These are phyloP conservation scores for Dalbergia cochinchinensis DNA, from an alignment of 306 rosid genomes.

Conservation along the genomic window DNA sequence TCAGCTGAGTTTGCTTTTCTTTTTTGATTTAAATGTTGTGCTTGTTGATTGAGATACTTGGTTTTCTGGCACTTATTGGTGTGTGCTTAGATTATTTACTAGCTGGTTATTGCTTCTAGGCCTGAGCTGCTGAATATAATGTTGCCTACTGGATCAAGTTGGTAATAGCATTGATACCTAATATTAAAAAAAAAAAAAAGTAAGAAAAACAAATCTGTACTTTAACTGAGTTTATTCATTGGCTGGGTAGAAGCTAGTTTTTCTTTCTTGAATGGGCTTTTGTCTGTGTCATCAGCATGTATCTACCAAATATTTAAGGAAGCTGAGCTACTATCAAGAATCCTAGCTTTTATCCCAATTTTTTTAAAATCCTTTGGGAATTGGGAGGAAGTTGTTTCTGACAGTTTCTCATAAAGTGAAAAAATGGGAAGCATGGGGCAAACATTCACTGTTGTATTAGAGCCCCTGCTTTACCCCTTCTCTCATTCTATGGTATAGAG, in stretches of 20 bases:
- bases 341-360: conserved; percentile 40
- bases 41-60: conserved; percentile 39
- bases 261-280: conserved; percentile 30
- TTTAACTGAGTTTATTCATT: conserved; percentile 34
- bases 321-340: conserved; percentile 36
- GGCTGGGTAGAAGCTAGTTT: conserved; percentile 22
- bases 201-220: conserved; percentile 15
- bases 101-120: conserved; percentile 35
- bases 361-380: conserved; percentile 20
- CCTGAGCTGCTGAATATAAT: conserved; percentile 28
- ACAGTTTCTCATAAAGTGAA: neutral
- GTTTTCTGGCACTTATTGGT: conserved; percentile 30
- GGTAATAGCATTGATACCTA: conserved; percentile 27
- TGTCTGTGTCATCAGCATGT: conserved; percentile 21
- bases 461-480: neutral
- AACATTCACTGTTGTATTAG: conserved; percentile 28
- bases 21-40: conserved; percentile 37
- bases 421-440: conserved; percentile 25
- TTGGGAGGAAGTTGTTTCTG: conserved; percentile 22
- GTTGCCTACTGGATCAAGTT: conserved; percentile 15
- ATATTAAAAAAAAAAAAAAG: conserved; percentile 8
- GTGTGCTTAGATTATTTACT: conserved; percentile 30
- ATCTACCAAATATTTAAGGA: conserved; percentile 35
- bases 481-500: conserved; percentile 6
- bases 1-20: conserved; percentile 43